Base-by-base conservation (phyloP, 2,329 filamentous ascomycete genomes). In the Rhynchosporium secalis region DNA sequence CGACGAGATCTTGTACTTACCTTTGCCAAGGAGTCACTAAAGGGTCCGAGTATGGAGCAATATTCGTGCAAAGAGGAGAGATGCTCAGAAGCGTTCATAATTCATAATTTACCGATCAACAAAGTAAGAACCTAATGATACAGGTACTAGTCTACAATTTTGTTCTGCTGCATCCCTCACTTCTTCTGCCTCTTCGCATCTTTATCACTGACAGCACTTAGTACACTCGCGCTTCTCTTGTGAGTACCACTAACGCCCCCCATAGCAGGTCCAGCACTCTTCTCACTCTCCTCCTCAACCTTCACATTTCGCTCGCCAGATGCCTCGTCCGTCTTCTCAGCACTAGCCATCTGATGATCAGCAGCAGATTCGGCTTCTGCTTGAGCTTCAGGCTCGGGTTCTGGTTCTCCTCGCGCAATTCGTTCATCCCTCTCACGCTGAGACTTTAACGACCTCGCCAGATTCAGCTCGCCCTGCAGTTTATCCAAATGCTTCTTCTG, bases 181-280 rank as follows among this genome's bases (percentile, higher is more conserved):
- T 79, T 80, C 69, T 76, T 79, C 70, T 80, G 78, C 58, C 79
- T 76, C 72, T 83, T 83, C 7, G 73, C 72, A 68, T 78, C 80
- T 73, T 81, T 81, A 61, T 91, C 87, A 73, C 89, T 92, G 5
- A 78, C 78, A 15, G 81, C 79, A 74, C 90, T 94, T 58, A 96
- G 75, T 38, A 92, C 90, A 74, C 91, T 96, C 1, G 91, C 91
- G 73, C 91, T 95, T 63, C 92, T 84, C 78, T 96, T 96, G 66
- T 89, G 87, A 62, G 80, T 79, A 72, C 89, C 43, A 41, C 45
- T 92, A 51, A 93, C 75, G 41, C 91, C 40, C 15, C n/a, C 33
- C 12, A 36, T 26, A 13, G 45, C 89, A 73, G 90, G 55, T 3
- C 61, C 67, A 5, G 65, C 70, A 59, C 76, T 75, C 49, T 75